Percentiles rank a stretch among this genome's conserved stretches.
phyloP scores from a whole-genome alignment of 176 grass and related monocot species.

The Themeda triandra region DNA sequence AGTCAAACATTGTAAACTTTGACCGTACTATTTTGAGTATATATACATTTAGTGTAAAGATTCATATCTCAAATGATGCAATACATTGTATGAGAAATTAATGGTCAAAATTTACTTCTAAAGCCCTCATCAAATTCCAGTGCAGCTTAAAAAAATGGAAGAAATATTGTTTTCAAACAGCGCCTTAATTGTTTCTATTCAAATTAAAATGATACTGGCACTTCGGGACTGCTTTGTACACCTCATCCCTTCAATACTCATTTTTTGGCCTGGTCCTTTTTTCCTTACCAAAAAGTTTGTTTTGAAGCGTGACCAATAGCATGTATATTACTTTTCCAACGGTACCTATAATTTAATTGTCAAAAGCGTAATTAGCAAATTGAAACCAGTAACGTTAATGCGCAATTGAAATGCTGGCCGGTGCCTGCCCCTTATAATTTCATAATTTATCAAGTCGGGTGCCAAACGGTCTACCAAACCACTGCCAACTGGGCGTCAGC shows the following conservation, averaged over 20 bases:
- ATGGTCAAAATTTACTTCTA: too few relatives aligned
- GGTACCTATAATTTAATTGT: not conserved
- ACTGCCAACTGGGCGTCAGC: not conserved
- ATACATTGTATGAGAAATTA: too few relatives aligned
- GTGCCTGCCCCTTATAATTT: not conserved
- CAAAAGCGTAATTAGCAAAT: not conserved
- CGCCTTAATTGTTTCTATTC: not conserved
- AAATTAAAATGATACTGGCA: not conserved
- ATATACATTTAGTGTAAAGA: too few relatives aligned
- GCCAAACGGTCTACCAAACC: conserved; percentile 31
- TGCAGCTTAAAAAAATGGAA: too few relatives aligned
- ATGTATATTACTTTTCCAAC: not conserved
- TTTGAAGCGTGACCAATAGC: not conserved
- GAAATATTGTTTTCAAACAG: not conserved
- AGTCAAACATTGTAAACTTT: too few relatives aligned
- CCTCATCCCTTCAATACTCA: not conserved
- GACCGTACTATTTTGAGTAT: too few relatives aligned
- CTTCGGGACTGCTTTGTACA: not conserved
- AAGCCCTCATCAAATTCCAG: too few relatives aligned
- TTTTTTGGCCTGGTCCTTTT: not conserved
- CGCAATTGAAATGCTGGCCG: not conserved
- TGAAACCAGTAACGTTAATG: not conserved
- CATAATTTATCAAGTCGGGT: not conserved
- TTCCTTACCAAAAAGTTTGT: not conserved
- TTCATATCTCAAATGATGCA: too few relatives aligned